These are phyloP conservation scores for Aphanocladium album DNA, from an alignment of 2,329 filamentous ascomycete genomes.

Conservation along the genomic window DNA sequence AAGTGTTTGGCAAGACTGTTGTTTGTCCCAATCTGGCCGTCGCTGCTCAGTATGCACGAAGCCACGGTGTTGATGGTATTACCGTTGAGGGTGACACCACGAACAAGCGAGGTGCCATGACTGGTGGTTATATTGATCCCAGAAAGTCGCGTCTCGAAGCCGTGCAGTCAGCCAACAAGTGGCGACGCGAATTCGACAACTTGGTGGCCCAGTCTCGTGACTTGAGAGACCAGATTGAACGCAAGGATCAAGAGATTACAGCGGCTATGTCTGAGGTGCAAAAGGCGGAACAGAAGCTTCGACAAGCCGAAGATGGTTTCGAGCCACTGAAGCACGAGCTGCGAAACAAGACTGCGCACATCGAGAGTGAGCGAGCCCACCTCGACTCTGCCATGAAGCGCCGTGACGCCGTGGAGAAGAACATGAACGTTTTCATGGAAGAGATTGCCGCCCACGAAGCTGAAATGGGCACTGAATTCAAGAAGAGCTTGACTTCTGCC, in stretches of 20 bases:
- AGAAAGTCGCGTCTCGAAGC: slow-evolving; percentile 82
- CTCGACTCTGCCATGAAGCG: slow-evolving; percentile 63
- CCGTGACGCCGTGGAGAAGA: slow-evolving; percentile 65
- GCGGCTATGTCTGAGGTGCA: slow-evolving; percentile 76
- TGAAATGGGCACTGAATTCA: slow-evolving; percentile 82
- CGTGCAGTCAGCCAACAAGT: slow-evolving; percentile 68
- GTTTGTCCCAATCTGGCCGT: slow-evolving; percentile 87
- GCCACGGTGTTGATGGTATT: slow-evolving; percentile 86
- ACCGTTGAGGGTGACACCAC: slow-evolving; percentile 92
- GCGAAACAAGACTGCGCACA: slow-evolving; percentile 65
- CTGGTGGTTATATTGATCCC: slow-evolving; percentile 87
- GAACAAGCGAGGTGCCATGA: slow-evolving; percentile 92
- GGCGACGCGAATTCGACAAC: slow-evolving; percentile 68
- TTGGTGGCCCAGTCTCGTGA: slow-evolving; percentile 59
- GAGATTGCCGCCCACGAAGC: slow-evolving; percentile 72
- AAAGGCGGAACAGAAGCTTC: slow-evolving; percentile 73
- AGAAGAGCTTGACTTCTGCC: slow-evolving; percentile 76
- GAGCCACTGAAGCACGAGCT: slow-evolving; percentile 75
- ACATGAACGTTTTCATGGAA: slow-evolving; percentile 70
- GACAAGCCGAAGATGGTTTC: slow-evolving; percentile 76
- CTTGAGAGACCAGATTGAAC: slow-evolving; percentile 66
- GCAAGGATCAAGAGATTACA: slow-evolving; percentile 84
- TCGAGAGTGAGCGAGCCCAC: slow-evolving; percentile 67
- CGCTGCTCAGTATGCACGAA: slow-evolving; percentile 85
- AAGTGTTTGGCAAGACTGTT: slow-evolving; percentile 93